Evolutionary conservation across 768 basidiomycete genomes (phyloP), one percentile per base, ranked within the genome.

Genomic region (Panus rudis): DNA sequence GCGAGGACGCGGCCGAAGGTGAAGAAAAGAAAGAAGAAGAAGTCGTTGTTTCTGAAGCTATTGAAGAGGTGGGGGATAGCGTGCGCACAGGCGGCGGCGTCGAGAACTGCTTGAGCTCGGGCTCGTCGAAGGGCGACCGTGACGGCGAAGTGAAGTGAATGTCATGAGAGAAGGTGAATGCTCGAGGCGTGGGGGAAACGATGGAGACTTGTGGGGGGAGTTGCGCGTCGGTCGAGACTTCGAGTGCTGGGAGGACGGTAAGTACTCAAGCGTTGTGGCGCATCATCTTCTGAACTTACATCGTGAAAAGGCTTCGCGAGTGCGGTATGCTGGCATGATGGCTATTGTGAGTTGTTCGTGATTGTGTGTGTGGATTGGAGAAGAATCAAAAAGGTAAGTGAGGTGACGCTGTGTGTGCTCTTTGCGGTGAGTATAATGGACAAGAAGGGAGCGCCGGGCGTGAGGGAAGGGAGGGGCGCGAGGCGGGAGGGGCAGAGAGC

Each of bases 241-340:
- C 79, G 70, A 85, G 82, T 72, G 78, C 80, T 84, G 56, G 14
- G 47, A 6, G n/a, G 38, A 17, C 41, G 41, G 45, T 42, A 43
- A 45, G 32, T 45, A 34, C 33, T 42, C 24, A 17, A 10, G 32
- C 22, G 28, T n/a, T n/a, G n/a, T n/a, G n/a, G n/a, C n/a, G n/a
- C n/a, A n/a, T n/a, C n/a, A n/a, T n/a, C n/a, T n/a, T n/a, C 27
- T 19, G 34, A 30, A 62, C 69, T 67, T 42, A 71, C 72, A 62
- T 58, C 68, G 69, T 60, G 72, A 63, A 51, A 70, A 74, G 71
- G 73, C 80, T 71, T 84, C 81, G 71, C 81, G 81, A 61, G 83
- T 85, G 68, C 84, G 83, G 58, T 78, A 70, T 40, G 81, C 81
- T 63, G 84, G 84, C 84, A 86, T 86, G 73, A 75, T 78, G 63